Base-by-base conservation (phyloP, 148 eudicot genomes). In the Vaccinium darrowii region DNA sequence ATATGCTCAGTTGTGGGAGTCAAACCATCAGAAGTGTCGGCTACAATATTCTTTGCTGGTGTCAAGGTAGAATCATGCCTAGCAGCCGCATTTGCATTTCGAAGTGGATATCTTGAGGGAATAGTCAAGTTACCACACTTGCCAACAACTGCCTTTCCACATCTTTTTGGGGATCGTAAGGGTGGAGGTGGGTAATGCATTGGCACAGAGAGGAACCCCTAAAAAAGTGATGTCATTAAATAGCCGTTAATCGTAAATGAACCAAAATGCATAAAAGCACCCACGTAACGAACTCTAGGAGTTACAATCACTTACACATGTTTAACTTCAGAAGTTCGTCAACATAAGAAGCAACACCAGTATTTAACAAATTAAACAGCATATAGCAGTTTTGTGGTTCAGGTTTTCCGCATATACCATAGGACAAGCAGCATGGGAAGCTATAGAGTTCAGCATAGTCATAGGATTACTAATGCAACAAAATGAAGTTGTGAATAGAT, bases 191-290 rank as follows among this genome's bases (percentile, higher is more conserved):
- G 33, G 50, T 36, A 36, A 73, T 39, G 77, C 3, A 15, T 9
- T 73, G 50, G 50, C 77, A 73, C 47, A 36, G n/a, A 73, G 9
- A 39, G 77, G 49, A 73, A 36, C 50, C 77, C 77, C 77, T 73
- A 12, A 67, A 36, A 73, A 21, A 39, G n/a, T 39, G n/a, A 73
- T 36, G 77, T n/a, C 77, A 73, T 73, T 36, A 50, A 33, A 19
- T 73, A 73, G 50, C 77, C 16, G 50, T 73, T 73, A 73, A 2
- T 36, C 8, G 50, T 39, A 36, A 33, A 73, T 39, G 77, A 33
- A 15, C 21, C 50, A 3, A 30, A 72, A 39, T 16, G n/a, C 77
- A 73, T 33, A 73, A 73, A 73, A 30, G 9, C 3, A 39, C 76
- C 7, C 76, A 33, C n/a, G 15, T 36, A 33, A 33, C 33, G 15